phyloP scores from a whole-genome alignment of 768 basidiomycete genomes.

The Termitomyces sp. region DNA sequence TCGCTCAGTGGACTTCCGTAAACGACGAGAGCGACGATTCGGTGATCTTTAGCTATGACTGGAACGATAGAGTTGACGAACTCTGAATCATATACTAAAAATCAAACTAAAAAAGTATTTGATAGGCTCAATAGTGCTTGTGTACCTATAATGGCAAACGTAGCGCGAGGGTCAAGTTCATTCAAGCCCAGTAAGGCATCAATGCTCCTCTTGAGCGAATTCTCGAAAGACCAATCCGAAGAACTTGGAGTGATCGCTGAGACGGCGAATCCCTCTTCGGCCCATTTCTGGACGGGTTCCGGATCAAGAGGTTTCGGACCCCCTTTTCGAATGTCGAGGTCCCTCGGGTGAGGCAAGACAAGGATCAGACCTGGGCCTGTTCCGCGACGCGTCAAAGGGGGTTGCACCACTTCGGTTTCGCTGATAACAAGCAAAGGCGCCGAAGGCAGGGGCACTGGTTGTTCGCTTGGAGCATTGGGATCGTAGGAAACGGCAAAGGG shows the following conservation, averaged over 20 bases:
- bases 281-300: conserved; percentile 47
- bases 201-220: conserved; percentile 26
- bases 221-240: conserved; percentile 17
- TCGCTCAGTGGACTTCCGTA: conserved; percentile 25
- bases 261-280: conserved; percentile 49
- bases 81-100: conserved; percentile 29
- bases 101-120: neutral
- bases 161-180: conserved; percentile 36
- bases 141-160: conserved; percentile 40
- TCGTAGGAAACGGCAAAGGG: conserved; percentile 27
- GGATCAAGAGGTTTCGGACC: conserved; percentile 36
- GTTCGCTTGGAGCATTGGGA: conserved; percentile 32
- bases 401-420: conserved; percentile 33
- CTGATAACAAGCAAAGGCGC: conserved; percentile 28
- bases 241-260: conserved; percentile 27
- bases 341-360: conserved; percentile 30
- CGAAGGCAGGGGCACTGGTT: conserved; percentile 36
- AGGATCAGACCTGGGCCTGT: conserved; percentile 43
- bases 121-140: neutral
- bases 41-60: conserved; percentile 23
- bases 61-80: conserved; percentile 23
- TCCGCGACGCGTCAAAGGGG: conserved; percentile 43
- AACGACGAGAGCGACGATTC: conserved; percentile 31
- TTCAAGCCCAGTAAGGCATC: conserved; percentile 29
- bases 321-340: conserved; percentile 18